Evolutionary conservation across 805 yeast species (phyloP).

Genomic region (Cyberlindnera amylophila): DNA sequence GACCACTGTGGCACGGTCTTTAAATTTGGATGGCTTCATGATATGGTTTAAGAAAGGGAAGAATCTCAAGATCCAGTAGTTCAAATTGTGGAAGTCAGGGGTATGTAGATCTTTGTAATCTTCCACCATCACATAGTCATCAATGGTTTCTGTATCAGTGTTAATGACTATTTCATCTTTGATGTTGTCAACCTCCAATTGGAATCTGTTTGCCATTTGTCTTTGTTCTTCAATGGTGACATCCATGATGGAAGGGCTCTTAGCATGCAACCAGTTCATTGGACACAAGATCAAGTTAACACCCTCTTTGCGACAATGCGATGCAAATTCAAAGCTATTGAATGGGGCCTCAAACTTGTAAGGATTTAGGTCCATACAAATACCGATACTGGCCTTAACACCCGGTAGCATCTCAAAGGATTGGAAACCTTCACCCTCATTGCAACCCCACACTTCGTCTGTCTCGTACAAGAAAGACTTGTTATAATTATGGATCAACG

Average conservation of each 20-base stretch:
- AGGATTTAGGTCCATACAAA: constrained; percentile 93
- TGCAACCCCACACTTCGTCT: constrained; percentile 78
- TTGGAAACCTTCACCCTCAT: constrained; percentile 58
- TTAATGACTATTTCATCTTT: constrained; percentile 18
- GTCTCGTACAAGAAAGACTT: constrained; percentile 75
- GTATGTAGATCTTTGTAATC: constrained; percentile 29
- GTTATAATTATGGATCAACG: constrained; percentile 59
- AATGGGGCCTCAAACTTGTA: constrained; percentile 81
- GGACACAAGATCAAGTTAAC: constrained; percentile 67
- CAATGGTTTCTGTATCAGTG: constrained; percentile 4
- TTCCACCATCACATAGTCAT: constrained; percentile 14
- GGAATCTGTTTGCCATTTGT: constrained; percentile 11
- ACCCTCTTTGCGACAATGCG: constrained; percentile 41
- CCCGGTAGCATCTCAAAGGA: constrained; percentile 35
- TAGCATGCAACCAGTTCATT: constrained; percentile 76
- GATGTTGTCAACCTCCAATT: constrained; percentile 15
- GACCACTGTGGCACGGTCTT: constrained; percentile 37
- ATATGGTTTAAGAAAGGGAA: constrained; percentile 52
- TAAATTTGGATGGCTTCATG: constrained; percentile 8
- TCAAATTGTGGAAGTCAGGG: constrained; percentile 48
- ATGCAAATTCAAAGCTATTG: constrained; percentile 65
- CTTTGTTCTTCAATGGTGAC: constrained; percentile 19
- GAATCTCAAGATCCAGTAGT: constrained; percentile 75
- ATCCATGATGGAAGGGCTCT: constrained; percentile 37
- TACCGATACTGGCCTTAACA: constrained; percentile 62